These are phyloP conservation scores for Rhizopogon vinicolor DNA, from an alignment of 768 basidiomycete genomes.

Conservation along the genomic window DNA sequence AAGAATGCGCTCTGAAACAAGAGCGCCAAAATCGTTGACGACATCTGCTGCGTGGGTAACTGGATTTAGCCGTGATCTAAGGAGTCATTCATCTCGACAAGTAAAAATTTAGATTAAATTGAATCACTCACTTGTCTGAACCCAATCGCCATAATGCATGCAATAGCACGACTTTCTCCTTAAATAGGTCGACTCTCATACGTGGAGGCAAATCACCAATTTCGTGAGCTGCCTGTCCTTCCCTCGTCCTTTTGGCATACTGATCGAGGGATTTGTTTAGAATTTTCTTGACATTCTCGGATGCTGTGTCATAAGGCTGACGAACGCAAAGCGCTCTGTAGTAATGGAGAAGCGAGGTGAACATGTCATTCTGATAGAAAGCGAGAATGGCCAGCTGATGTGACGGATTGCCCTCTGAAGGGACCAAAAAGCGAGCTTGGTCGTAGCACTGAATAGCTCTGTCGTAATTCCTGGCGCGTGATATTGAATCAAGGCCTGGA, in stretches of 20 bases:
- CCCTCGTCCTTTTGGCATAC: slow-evolving; percentile 44
- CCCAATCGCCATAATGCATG: slow-evolving; percentile 67
- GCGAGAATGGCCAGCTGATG: slow-evolving; percentile 95
- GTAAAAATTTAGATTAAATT: background rate
- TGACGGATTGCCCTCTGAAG: slow-evolving; percentile 89
- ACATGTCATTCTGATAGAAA: slow-evolving; percentile 79
- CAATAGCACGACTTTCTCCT: slow-evolving; percentile 68
- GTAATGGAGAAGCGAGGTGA: slow-evolving; percentile 78
- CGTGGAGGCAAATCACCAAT: slow-evolving; percentile 39
- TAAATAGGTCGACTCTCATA: slow-evolving; percentile 58
- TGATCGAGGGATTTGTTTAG: slow-evolving; percentile 63
- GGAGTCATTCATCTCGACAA: slow-evolving; percentile 3
- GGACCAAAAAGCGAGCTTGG: slow-evolving; percentile 76
- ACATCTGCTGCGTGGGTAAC: slow-evolving; percentile 45
- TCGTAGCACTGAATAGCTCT: slow-evolving; percentile 81
- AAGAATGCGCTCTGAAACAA: slow-evolving; percentile 66
- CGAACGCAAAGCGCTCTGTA: slow-evolving; percentile 88
- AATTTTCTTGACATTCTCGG: slow-evolving; percentile 76
- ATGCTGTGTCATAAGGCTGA: slow-evolving; percentile 82
- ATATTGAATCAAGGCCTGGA: slow-evolving; percentile 36
- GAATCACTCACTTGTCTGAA: slow-evolving; percentile 48
- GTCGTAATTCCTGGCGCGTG: slow-evolving; percentile 64
- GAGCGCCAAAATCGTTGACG: slow-evolving; percentile 49
- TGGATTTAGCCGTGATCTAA: slow-evolving; percentile 38
- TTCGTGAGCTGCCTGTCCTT: slow-evolving; percentile 28